phyloP scores from a whole-genome alignment of 306 rosid species.

The Oxytropis ochrocephala region DNA sequence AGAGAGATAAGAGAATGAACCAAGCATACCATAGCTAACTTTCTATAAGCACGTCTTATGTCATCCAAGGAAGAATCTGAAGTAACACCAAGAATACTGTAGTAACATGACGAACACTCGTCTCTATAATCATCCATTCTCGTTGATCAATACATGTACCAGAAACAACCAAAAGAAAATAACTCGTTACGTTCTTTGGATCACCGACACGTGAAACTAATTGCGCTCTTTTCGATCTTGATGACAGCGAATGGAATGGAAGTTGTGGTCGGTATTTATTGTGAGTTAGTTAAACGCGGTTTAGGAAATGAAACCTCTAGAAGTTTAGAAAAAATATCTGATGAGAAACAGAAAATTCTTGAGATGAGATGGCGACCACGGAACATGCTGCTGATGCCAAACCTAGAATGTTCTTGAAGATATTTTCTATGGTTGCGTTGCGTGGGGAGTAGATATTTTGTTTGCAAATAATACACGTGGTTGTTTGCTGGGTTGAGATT shows the following conservation, averaged over 20 bases:
- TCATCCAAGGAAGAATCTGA: conserved; percentile 48
- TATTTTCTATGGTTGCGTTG: neutral
- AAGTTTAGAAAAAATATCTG: conserved; percentile 18
- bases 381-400: neutral
- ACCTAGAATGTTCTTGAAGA: conserved; percentile 40
- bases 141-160: neutral
- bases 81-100: conserved; percentile 57
- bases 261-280: neutral
- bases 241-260: neutral
- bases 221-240: neutral
- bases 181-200: neutral
- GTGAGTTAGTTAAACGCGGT: neutral
- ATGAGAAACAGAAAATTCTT: too few relatives aligned
- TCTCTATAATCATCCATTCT: conserved; percentile 23
- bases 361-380: neutral
- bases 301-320: neutral
- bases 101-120: conserved; percentile 29
- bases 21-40: conserved; percentile 77
- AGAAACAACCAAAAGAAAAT: neutral
- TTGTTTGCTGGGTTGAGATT: neutral
- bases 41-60: conserved; percentile 70
- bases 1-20: neutral
- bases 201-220: neutral
- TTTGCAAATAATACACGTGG: neutral
- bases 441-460: neutral